These are phyloP conservation scores for Cladosporium oxysporum DNA, from an alignment of 2,329 filamentous ascomycete genomes.

Conservation along the genomic window DNA sequence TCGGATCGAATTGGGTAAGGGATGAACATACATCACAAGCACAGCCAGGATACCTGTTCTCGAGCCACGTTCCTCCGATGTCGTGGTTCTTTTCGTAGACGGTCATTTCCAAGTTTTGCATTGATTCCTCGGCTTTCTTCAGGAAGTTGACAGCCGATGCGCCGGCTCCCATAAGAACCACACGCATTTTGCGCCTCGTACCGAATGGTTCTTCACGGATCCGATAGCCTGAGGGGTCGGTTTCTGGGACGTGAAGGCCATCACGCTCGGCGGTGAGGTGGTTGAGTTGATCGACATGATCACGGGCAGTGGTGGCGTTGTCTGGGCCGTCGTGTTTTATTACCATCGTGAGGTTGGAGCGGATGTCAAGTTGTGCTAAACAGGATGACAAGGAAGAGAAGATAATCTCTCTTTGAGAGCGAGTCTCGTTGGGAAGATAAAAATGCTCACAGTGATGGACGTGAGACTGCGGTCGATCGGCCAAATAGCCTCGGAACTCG, in stretches of 20 bases:
- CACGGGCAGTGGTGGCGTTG: slow-evolving; percentile 25
- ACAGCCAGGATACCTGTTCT: slow-evolving; percentile 44
- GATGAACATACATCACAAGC: slow-evolving; percentile 40
- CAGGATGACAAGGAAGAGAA: neutral
- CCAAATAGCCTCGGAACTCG: slow-evolving; percentile 8
- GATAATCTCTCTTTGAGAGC: neutral
- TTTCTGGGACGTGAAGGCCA: slow-evolving; percentile 38
- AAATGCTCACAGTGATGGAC: neutral
- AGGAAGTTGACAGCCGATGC: slow-evolving; percentile 46
- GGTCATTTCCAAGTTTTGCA: slow-evolving; percentile 43
- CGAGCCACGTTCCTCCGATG: slow-evolving; percentile 39
- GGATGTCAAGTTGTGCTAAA: neutral
- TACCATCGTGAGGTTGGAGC: slow-evolving; percentile 7
- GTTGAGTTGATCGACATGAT: slow-evolving; percentile 28
- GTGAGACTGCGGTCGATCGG: slow-evolving; percentile 2
- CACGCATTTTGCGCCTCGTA: slow-evolving; percentile 42
- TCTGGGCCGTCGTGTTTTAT: slow-evolving; percentile 8
- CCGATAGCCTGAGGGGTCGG: slow-evolving; percentile 44
- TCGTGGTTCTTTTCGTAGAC: slow-evolving; percentile 43
- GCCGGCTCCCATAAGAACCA: slow-evolving; percentile 48
- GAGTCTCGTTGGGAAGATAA: neutral
- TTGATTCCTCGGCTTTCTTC: slow-evolving; percentile 46
- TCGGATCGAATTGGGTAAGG: neutral
- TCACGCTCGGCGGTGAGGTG: slow-evolving; percentile 31
- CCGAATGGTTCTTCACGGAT: slow-evolving; percentile 48